Conservation (phyloP, 2,329 filamentous ascomycete genomes). For the Dichotomopilus funicola region DNA sequence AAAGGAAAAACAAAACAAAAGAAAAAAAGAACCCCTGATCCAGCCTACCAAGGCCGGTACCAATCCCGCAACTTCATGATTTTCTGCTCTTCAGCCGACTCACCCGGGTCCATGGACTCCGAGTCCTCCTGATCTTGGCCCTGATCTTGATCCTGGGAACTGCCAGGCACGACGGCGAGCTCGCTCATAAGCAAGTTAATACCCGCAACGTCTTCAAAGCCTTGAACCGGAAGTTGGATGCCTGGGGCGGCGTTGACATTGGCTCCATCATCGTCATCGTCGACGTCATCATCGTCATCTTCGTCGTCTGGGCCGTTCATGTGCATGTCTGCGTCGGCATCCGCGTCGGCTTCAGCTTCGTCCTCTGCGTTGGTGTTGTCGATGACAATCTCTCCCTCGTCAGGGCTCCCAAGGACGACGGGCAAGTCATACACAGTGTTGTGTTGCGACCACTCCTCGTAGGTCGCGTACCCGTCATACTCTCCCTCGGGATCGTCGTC, state of each 20-base stretch:
- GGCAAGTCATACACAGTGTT: too few species aligned
- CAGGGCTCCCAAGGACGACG: too few species aligned
- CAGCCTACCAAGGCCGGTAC: constrained; percentile 15
- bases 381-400: too few species aligned
- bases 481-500: neutral
- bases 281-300: neutral
- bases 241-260: neutral
- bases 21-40: neutral
- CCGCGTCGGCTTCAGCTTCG: too few species aligned
- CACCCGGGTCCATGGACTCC: too few species aligned
- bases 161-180: constrained; percentile 10
- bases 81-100: constrained; percentile 6
- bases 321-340: too few species aligned
- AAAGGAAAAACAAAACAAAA: neutral
- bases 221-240: too few species aligned
- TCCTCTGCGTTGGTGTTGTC: too few species aligned
- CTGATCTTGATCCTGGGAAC: constrained; percentile 2
- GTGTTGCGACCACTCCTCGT: too few species aligned
- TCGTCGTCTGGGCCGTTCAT: neutral
- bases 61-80: constrained; percentile 12
- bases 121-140: too few species aligned
- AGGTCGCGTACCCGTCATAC: too few species aligned
- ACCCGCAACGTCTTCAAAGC: neutral
- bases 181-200: constrained; percentile 5
- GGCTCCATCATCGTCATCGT: neutral